Conservation (phyloP, 2,329 filamentous ascomycete genomes). For the Colletotrichum cuscutae region DNA sequence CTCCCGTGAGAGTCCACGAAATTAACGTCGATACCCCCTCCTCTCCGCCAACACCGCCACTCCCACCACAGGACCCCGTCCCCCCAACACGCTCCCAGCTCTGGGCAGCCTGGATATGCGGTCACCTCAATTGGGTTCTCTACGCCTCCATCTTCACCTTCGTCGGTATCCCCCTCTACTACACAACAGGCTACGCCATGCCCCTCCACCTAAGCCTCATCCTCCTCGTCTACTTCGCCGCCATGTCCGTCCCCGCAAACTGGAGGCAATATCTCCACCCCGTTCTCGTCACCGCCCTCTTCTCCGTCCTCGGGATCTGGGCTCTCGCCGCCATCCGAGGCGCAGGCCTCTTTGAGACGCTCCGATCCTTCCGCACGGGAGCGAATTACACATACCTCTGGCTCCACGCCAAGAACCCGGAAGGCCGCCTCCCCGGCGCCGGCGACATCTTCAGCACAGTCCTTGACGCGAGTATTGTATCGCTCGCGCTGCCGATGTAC, state of each 20-base stretch:
- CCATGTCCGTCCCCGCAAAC: constrained; percentile 56
- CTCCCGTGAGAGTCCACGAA: neutral
- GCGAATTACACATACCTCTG: constrained; percentile 64
- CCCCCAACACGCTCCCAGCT: constrained; percentile 57
- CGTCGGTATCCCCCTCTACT: constrained; percentile 66
- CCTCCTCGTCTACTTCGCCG: constrained; percentile 62
- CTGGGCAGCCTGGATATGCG: constrained; percentile 60
- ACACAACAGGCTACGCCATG: constrained; percentile 62
- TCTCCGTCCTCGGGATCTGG: constrained; percentile 65
- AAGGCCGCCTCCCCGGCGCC: constrained; percentile 56
- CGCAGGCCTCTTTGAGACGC: constrained; percentile 51
- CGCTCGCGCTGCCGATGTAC: constrained; percentile 70
- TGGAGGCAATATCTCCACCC: constrained; percentile 67
- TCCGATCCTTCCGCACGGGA: constrained; percentile 62
- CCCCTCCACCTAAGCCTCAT: constrained; percentile 58
- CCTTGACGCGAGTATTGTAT: constrained; percentile 68
- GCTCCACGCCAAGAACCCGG: constrained; percentile 43
- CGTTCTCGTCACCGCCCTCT: constrained; percentile 64
- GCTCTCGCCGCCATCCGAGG: constrained; percentile 58
- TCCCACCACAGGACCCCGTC: constrained; percentile 51
- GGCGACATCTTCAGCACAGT: constrained; percentile 65
- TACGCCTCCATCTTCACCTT: constrained; percentile 59
- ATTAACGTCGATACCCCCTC: neutral
- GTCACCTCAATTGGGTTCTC: constrained; percentile 56
- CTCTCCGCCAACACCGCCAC: constrained; percentile 3